Base-by-base conservation (phyloP, 257 asterid genomes). In the Coffea eugenioides region DNA sequence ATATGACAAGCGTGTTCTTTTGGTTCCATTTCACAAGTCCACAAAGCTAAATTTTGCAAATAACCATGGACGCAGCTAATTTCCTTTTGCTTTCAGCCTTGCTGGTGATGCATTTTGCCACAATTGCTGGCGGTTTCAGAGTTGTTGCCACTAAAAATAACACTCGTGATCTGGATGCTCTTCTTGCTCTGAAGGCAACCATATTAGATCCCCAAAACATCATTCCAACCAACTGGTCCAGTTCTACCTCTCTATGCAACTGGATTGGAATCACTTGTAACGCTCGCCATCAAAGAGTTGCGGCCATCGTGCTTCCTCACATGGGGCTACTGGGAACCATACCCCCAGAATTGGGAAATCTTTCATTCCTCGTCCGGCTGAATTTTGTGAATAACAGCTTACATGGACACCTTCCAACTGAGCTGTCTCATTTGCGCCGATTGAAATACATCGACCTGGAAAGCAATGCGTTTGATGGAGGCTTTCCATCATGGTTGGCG, bases 321-420 rank as follows among this genome's bases (percentile, higher is more conserved):
- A 71, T 71, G 78, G 52, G 46, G 18, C 39, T 79, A 11, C 16
- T 8, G 4, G 82, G 77, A 8, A 39, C 23, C 34, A 27, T 79
- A 23, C 52, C 66, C 0, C 71, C 78, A 25, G 66, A 79, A 16
- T 39, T 71, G 68, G 78, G 78, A 70, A 81, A 81, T 16, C 76
- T 81, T 34, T 43, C 68, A 0, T 88, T 79, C 15, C 86, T 86
- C 3, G 64, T 18, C 39, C 54, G 73, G 18, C 76, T 88, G 8
- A 73, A 82, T 64, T 0, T 88, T 15, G 57, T 72, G n/a, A 23
- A 16, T 52, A 88, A 86, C 31, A 1, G 14, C 45, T 86, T 88
- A 11, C 48, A 76, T 1, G 88, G 90, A 0, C 27, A 64, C 6
- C 11, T 76, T 1, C 82, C 84, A 2, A 12, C 14, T 7, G 79